Evolutionary conservation across 1,284 basidiomycete genomes (phyloP).

Genomic region (Rhodofomes roseus): DNA sequence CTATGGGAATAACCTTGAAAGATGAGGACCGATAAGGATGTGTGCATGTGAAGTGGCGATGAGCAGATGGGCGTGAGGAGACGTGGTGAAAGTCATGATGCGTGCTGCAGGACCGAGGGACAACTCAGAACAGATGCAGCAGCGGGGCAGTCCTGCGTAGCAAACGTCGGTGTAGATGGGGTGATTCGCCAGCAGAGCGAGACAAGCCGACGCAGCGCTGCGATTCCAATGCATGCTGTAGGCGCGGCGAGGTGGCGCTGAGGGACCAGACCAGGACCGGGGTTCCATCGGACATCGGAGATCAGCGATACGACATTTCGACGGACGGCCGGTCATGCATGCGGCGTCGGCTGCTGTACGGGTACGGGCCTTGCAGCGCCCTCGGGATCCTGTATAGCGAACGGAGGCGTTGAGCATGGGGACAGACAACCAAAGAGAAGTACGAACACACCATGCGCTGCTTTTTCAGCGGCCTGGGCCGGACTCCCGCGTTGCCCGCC

Average conservation of each 20-base stretch:
- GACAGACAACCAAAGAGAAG: neutral
- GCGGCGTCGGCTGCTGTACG: constrained; percentile 44
- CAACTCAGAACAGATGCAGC: too few species aligned
- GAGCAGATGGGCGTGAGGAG: neutral
- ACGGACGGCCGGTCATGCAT: constrained; percentile 14
- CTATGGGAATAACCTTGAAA: neutral
- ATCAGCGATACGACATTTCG: neutral
- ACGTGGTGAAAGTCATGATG: neutral
- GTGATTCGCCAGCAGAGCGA: too few species aligned
- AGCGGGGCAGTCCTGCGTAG: too few species aligned
- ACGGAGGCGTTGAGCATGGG: neutral
- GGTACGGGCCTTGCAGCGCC: constrained; percentile 39
- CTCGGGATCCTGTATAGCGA: constrained; percentile 30
- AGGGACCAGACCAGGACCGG: neutral
- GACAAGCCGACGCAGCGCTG: neutral
- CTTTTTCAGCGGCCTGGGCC: constrained; percentile 73
- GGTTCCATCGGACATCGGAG: constrained; percentile 2
- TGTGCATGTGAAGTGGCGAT: neutral
- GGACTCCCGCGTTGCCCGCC: constrained; percentile 41
- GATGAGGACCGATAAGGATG: neutral
- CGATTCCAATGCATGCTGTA: neutral
- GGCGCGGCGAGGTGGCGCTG: neutral
- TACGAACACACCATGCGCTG: constrained; percentile 59
- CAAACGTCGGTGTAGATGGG: too few species aligned
- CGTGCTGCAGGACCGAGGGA: neutral